Base-by-base conservation (phyloP, 805 yeast genomes). In the Sungouiella blattae region DNA sequence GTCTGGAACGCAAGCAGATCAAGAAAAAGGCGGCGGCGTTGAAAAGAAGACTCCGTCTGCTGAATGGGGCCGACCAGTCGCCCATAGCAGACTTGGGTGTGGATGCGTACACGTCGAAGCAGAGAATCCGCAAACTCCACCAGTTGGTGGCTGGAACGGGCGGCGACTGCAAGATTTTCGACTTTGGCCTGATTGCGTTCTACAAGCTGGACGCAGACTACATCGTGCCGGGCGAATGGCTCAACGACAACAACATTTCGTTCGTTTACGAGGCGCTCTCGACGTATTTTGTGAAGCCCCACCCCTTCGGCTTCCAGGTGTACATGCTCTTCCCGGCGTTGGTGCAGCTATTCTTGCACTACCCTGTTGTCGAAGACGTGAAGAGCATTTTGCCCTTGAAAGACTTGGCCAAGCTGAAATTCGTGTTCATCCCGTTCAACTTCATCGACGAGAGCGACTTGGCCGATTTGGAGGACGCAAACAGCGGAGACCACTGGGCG, bases 401-500 rank as follows among this genome's bases (percentile, higher is more conserved):
- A 3, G 71, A 65, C 7, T 49, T 64, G 37, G 46, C 51, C 22
- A 41, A 43, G 33, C 58, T 56, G 55, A 60, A 50, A 37, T 75
- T 78, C 45, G 65, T 84, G 1, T 83, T 85, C 43, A 53, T 83
- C 26, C 93, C 91, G 0, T 64, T 83, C 18, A 84, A 82, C 53
- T 83, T 77, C 50, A 78, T 75, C 40, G 81, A 71, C 30, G 46
- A 44, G 17, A 29, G 26, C 28, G 55, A 45, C 21, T 46, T 40
- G 21, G 43, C 40, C 7, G 82, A 78, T 36, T 62, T 77, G 27
- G 81, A 71, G 30, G 60, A 61, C 0, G 75, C 72, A 2, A 83
- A 77, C 41, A 79, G 80, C 12, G 93, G 91, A 1, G 78, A 78
- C 30, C 93, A 85, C 57, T 84, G 94, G 93, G 78, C 85, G 1